Base-by-base conservation (phyloP, 768 basidiomycete genomes). In the Macrocybe gigantea region DNA sequence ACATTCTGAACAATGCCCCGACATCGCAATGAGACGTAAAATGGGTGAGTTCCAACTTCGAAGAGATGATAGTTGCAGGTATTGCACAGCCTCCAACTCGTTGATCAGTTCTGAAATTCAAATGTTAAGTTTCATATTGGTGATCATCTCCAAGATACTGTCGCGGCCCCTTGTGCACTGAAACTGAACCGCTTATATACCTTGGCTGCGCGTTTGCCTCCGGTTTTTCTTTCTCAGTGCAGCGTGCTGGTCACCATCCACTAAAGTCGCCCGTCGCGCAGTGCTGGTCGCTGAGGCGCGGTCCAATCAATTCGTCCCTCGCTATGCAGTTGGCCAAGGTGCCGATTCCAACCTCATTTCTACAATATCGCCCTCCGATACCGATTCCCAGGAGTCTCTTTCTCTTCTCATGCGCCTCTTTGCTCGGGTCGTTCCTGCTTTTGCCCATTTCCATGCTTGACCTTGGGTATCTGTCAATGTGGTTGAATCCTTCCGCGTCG, bases 381-480 rank as follows among this genome's bases (percentile, higher is more conserved):
- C 32, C 42, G 5, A 34, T 66, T 22, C 62, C 62, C 3, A 54
- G 55, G 33, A 54, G 60, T 43, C 49, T 66, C 33, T 59, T 66
- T 47, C 51, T 63, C 38, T 54, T 64, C 40, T 62, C 60, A 29
- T 58, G 53, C 36, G 49, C 58, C 13, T 66, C 65, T 1, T 43
- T 64, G 30, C 40, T 54, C 9, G 56, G 54, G 7, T 53, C 66
- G 37, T 55, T 48, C 35, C 45, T 56, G n/a, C 49, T 62, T 7
- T 52, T 69, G 31, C 52, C 65, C 49, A 41, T 65, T 30, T 68
- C 65, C 0, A 53, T 65, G 54, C 61, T 67, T 34, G 67, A 69
- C 50, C 48, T 65, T 5, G 65, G 65, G 32, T 57, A 64, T 36
- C 58, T 66, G 7, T 69, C 66, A 7, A 56, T 68, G 49, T 65